Conservation (phyloP, 2,329 filamentous ascomycete genomes). For the Pseudogymnoascus sp. region DNA sequence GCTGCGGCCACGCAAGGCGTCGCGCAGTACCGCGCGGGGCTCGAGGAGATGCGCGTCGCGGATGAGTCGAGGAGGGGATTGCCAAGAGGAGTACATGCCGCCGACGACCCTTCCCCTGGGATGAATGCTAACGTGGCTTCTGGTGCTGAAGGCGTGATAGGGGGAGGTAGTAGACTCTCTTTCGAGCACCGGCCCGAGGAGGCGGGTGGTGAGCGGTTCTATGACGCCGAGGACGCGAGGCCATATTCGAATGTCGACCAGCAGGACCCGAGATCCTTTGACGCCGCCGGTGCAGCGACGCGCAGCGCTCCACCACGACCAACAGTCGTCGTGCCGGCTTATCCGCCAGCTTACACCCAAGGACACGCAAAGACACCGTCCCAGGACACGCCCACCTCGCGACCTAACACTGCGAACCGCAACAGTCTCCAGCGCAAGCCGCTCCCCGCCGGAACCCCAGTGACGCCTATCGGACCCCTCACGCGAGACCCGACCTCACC, state of each 20-base stretch:
- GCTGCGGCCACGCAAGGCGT: constrained; percentile 26
- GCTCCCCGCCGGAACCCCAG: not conserved
- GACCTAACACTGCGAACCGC: not conserved
- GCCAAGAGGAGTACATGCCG: constrained; percentile 31
- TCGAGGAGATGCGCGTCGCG: not conserved
- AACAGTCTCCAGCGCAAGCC: not conserved
- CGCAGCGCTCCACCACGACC: not conserved
- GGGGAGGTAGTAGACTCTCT: constrained; percentile 21
- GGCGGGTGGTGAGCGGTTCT: not conserved
- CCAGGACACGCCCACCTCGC: not conserved
- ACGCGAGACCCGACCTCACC: not conserved
- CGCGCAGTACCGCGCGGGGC: not conserved
- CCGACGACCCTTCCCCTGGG: constrained; percentile 24
- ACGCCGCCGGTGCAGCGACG: no score
- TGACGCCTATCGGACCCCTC: not conserved
- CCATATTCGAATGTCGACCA: no score
- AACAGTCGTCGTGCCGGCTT: not conserved
- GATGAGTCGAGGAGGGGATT: not conserved
- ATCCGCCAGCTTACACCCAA: not conserved
- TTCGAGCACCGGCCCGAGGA: constrained; percentile 17
- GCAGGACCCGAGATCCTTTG: no score
- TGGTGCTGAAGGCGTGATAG: constrained; percentile 27
- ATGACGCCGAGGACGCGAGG: no score
- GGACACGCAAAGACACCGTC: not conserved
- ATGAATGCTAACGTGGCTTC: constrained; percentile 25